These are phyloP conservation scores for Colletotrichum simmondsii DNA, from an alignment of 2,329 filamentous ascomycete genomes.

Conservation along the genomic window DNA sequence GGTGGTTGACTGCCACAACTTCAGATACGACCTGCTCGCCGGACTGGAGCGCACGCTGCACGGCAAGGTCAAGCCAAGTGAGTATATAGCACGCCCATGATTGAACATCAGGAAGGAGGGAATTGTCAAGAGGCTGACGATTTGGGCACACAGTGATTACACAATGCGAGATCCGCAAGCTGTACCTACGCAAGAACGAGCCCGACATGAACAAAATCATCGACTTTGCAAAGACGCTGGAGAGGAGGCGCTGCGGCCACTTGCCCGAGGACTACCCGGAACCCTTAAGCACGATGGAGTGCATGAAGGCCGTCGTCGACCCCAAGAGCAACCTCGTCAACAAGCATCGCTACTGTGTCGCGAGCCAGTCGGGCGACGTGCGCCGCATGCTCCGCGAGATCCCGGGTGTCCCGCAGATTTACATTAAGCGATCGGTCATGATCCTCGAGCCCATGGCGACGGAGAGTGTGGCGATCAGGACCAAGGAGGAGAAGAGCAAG, in stretches of 20 bases:
- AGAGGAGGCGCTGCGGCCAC: constrained; percentile 82
- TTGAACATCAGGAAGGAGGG: background rate
- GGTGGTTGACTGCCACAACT: constrained; percentile 81
- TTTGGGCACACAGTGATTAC: constrained; percentile 70
- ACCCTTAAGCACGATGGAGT: constrained; percentile 76
- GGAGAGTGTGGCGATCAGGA: constrained; percentile 70
- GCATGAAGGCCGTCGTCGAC: constrained; percentile 80
- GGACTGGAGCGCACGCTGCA: constrained; percentile 86
- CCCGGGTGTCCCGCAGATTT: constrained; percentile 79
- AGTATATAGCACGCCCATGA: constrained; percentile 44
- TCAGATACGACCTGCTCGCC: constrained; percentile 88
- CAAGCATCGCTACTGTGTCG: constrained; percentile 83
- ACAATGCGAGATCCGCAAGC: constrained; percentile 82
- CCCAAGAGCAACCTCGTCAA: constrained; percentile 78
- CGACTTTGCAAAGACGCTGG: constrained; percentile 75
- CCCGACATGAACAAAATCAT: constrained; percentile 71
- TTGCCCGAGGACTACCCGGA: constrained; percentile 77
- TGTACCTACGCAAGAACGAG: constrained; percentile 72
- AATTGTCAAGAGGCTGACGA: background rate
- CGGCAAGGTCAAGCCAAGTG: constrained; percentile 85
- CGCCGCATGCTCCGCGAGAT: constrained; percentile 73
- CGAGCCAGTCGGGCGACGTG: constrained; percentile 75
- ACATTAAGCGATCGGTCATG: constrained; percentile 83
- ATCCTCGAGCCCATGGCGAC: constrained; percentile 77
- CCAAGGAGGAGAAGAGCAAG: constrained; percentile 78